Percentiles rank a stretch among this genome's conserved stretches.
phyloP scores from a whole-genome alignment of 192 early-diverging fungal genomes.

The Coemansia nantahalensis region DNA sequence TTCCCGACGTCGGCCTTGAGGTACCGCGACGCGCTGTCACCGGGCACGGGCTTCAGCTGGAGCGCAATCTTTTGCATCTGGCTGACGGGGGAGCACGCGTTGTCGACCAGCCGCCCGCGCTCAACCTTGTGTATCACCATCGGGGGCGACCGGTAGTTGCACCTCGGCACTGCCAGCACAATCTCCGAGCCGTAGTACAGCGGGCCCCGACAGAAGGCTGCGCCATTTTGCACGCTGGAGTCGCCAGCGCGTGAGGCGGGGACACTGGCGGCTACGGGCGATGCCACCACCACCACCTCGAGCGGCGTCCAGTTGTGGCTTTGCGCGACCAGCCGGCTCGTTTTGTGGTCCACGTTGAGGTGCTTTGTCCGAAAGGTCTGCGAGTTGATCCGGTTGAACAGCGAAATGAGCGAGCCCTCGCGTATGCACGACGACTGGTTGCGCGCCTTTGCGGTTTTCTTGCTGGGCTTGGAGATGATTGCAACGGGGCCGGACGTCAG shows the following conservation, averaged over 20 bases:
- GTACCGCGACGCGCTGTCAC: conserved; percentile 27
- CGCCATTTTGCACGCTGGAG: conserved; percentile 1
- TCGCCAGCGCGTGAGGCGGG: too few relatives aligned
- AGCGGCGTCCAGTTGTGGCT: conserved; percentile 55
- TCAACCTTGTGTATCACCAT: conserved; percentile 80
- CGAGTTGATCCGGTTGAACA: conserved; percentile 90
- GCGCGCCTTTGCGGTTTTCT: conserved; percentile 82
- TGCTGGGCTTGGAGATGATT: conserved; percentile 92
- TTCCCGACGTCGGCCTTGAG: conserved; percentile 40
- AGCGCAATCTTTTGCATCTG: conserved; percentile 87
- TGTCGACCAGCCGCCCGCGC: conserved; percentile 62
- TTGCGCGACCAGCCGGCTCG: conserved; percentile 48
- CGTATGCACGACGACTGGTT: conserved; percentile 75
- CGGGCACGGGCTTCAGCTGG: conserved; percentile 28
- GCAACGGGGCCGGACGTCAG: conserved; percentile 72
- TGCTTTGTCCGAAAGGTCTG: conserved; percentile 90
- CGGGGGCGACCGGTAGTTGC: conserved; percentile 62
- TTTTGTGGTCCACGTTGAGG: conserved; percentile 60
- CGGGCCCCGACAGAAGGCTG: conserved; percentile 4
- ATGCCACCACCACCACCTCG: conserved; percentile 27
- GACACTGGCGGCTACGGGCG: not conserved
- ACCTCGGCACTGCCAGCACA: conserved; percentile 62
- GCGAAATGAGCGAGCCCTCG: conserved; percentile 69
- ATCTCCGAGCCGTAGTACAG: conserved; percentile 72
- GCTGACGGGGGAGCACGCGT: conserved; percentile 67